Conservation (phyloP, 305 asterid genomes). For the Rubia occidens region DNA sequence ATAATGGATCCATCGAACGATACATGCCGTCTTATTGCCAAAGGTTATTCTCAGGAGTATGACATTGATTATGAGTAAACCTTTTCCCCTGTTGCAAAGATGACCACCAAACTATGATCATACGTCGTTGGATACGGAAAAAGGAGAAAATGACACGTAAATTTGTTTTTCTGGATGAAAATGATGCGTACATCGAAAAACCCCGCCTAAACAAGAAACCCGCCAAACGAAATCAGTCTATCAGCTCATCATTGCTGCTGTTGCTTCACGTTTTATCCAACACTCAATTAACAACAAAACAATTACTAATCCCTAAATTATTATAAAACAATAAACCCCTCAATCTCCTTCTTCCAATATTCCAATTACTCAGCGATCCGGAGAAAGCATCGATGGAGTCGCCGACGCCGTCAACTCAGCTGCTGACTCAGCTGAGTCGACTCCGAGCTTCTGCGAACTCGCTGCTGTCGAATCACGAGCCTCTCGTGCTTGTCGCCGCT, state of each 20-base stretch:
- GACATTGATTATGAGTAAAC: too few species aligned
- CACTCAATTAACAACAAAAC: not conserved
- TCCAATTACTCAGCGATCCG: slow-evolving; percentile 4
- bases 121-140: too few species aligned
- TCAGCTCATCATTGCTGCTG: not conserved
- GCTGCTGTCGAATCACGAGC: slow-evolving; percentile 53
- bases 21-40: too few species aligned
- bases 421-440: slow-evolving; percentile 30
- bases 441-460: slow-evolving; percentile 59
- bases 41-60: too few species aligned
- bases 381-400: slow-evolving; percentile 30
- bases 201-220: not conserved
- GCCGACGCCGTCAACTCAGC: slow-evolving; percentile 12
- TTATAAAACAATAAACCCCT: not conserved
- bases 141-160: too few species aligned
- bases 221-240: not conserved
- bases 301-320: not conserved
- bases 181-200: not conserved
- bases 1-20: too few species aligned
- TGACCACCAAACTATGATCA: too few species aligned
- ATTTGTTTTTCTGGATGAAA: too few species aligned
- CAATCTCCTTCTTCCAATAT: not conserved
- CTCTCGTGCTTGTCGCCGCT: slow-evolving; percentile 41
- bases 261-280: slow-evolving; percentile 12
- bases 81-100: too few species aligned